Evolutionary conservation across 2,329 filamentous ascomycete species (phyloP).

Genomic region (Aspergillus piperis): DNA sequence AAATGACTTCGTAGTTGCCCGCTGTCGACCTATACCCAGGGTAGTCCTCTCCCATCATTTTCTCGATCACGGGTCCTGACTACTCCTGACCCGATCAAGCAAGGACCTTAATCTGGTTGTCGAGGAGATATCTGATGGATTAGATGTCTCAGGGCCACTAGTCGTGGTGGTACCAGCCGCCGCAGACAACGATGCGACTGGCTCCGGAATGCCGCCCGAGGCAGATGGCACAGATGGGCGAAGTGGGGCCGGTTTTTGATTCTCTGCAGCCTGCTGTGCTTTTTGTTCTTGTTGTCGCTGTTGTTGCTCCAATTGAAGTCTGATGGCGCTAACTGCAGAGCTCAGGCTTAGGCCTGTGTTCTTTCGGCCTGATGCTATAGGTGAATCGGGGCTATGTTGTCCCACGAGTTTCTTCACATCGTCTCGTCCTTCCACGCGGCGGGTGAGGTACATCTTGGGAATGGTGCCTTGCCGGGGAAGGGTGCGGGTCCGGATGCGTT

Average conservation of each 20-base stretch:
- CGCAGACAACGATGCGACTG: slow-evolving; percentile 1
- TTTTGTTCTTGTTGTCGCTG: slow-evolving; percentile 6
- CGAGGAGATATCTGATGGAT: slow-evolving; percentile 17
- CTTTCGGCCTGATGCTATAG: slow-evolving; percentile 15
- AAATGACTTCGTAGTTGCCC: neutral
- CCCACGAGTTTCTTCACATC: slow-evolving; percentile 37
- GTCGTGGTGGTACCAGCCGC: slow-evolving; percentile 5
- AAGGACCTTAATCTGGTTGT: slow-evolving; percentile 24
- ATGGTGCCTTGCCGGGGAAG: slow-evolving; percentile 41
- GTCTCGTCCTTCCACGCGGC: slow-evolving; percentile 50
- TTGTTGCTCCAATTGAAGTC: slow-evolving; percentile 20
- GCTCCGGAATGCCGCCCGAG: neutral
- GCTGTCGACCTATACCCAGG: neutral
- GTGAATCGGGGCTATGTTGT: slow-evolving; percentile 23
- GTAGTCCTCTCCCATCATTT: too few species aligned
- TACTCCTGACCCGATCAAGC: slow-evolving; percentile 24
- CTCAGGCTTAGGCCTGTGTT: slow-evolving; percentile 11
- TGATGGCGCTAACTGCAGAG: slow-evolving; percentile 20
- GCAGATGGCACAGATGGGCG: neutral
- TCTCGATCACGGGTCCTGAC: neutral
- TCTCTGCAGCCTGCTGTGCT: neutral
- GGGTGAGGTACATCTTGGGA: slow-evolving; percentile 61
- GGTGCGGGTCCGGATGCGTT: slow-evolving; percentile 62
- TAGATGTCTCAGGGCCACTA: slow-evolving; percentile 1
- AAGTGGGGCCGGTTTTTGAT: neutral